phyloP scores from a whole-genome alignment of 345 rosid genomes.

The Euphorbia lathyris region DNA sequence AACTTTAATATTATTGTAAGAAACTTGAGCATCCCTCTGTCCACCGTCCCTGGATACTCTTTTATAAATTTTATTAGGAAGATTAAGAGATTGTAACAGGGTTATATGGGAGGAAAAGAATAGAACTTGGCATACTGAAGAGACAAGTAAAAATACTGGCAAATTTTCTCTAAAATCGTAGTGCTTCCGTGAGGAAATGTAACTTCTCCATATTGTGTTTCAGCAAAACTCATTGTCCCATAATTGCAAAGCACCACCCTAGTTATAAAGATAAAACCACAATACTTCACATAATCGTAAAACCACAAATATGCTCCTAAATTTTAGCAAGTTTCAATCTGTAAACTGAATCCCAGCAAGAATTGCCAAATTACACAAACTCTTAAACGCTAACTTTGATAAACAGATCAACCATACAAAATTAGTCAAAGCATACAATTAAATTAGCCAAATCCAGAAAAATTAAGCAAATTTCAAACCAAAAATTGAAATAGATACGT shows the following conservation, averaged over 20 bases:
- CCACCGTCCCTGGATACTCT: no score
- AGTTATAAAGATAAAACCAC: neutral
- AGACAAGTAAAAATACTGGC: conserved; percentile 87
- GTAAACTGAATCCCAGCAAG: neutral
- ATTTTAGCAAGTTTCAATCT: neutral
- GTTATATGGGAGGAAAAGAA: neutral
- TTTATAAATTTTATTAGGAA: no score
- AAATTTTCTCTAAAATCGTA: conserved; percentile 79
- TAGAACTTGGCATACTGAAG: conserved; percentile 71
- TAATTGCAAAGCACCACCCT: no score
- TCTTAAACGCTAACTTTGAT: no score
- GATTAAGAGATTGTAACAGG: no score
- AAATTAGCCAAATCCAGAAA: neutral
- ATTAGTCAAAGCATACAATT: neutral
- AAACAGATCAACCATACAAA: conserved; percentile 15
- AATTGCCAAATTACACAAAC: conserved; percentile 18
- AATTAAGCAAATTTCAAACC: neutral
- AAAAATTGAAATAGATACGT: neutral
- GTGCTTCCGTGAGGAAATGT: conserved; percentile 86
- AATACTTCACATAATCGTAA: neutral
- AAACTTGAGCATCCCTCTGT: no score
- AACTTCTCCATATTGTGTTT: conserved; percentile 70
- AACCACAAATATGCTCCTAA: neutral
- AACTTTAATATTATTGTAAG: no score
- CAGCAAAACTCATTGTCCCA: conserved; percentile 66